A percentile compares a stretch with the other conserved stretches of the same genome.
phyloP scores from a whole-genome alignment of 441 rosid genomes.

The Flueggea neowawraea region DNA sequence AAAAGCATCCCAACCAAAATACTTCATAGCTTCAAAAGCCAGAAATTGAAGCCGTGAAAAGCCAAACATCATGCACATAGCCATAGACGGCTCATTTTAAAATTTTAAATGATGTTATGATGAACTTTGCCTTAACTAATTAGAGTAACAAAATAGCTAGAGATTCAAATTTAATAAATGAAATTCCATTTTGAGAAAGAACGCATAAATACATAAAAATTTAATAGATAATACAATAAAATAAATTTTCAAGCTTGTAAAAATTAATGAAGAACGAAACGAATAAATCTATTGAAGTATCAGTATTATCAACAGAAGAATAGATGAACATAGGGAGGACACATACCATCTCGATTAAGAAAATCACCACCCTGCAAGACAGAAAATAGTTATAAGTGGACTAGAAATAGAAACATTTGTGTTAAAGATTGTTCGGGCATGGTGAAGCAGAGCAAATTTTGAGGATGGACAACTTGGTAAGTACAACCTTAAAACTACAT shows the following conservation, averaged over 20 bases:
- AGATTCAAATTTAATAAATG: no score
- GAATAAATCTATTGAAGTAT: background rate
- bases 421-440: conserved; percentile 25
- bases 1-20: background rate
- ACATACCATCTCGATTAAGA: conserved; percentile 85
- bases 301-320: background rate
- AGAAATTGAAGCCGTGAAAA: background rate
- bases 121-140: no score
- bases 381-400: conserved; percentile 29
- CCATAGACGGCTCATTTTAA: no score
- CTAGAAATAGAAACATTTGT: conserved; percentile 5
- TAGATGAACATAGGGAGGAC: background rate
- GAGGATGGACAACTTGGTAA: conserved; percentile 62
- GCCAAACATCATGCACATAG: no score
- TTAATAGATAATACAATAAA: no score
- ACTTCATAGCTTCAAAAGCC: conserved; percentile 1
- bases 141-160: no score
- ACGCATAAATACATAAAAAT: no score
- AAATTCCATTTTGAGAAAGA: no score
- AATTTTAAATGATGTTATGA: no score
- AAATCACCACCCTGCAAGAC: conserved; percentile 96
- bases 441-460: conserved; percentile 44
- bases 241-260: no score
- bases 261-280: no score
- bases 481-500: conserved; percentile 98